These are phyloP conservation scores for Pseudogymnoascus sp. DNA, from an alignment of 2,329 filamentous ascomycete species.

Conservation along the genomic window DNA sequence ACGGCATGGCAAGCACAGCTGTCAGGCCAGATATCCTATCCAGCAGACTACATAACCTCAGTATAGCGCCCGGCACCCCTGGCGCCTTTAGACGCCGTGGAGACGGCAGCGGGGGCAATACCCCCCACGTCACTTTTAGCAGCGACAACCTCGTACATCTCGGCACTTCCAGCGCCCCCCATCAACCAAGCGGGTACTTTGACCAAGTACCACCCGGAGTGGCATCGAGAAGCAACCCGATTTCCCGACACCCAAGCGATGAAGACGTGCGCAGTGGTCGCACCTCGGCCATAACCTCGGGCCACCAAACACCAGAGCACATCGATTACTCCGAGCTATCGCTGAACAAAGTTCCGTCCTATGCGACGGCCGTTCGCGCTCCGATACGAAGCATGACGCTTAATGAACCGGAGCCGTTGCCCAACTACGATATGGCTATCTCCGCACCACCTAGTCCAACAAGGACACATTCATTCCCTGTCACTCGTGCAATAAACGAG, in stretches of 20 bases:
- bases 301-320: conserved; percentile 50
- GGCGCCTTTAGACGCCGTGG: conserved; percentile 24
- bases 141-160: conserved; percentile 18
- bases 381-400: conserved; percentile 46
- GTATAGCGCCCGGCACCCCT: conserved; percentile 41
- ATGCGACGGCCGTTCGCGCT: conserved; percentile 64
- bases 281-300: conserved; percentile 35
- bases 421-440: conserved; percentile 59
- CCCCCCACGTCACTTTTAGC: conserved; percentile 24
- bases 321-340: conserved; percentile 37
- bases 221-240: conserved; percentile 26
- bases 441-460: conserved; percentile 39
- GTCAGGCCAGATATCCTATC: conserved; percentile 49
- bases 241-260: conserved; percentile 40
- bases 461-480: conserved; percentile 15
- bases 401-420: conserved; percentile 45
- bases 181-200: conserved; percentile 19
- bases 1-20: conserved; percentile 38
- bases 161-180: conserved; percentile 20
- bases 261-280: conserved; percentile 37
- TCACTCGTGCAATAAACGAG: conserved; percentile 9
- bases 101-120: conserved; percentile 27
- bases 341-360: conserved; percentile 69
- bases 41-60: conserved; percentile 64
- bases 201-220: conserved; percentile 18